Evolutionary conservation across 805 yeast species (phyloP), one percentile per base, ranked within the genome.

Genomic region (Lipomyces mesembrius): DNA sequence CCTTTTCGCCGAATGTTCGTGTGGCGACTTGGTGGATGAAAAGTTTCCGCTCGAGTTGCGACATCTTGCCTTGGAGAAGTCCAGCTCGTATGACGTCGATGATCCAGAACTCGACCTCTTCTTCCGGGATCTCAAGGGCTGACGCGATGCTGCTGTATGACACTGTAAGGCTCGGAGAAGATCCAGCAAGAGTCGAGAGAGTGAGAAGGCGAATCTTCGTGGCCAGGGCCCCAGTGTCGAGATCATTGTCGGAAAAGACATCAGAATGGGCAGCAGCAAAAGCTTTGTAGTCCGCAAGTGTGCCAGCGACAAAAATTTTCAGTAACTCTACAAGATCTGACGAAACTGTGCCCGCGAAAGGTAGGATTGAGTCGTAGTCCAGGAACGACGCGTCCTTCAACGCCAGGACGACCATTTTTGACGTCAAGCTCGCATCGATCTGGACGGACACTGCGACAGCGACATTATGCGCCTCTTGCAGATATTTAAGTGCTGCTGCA

Each of bases 41-140:
- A 67, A 81, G 78, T 58, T 68, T 69, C 68, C 75, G 70, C 57
- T 74, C 74, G 46, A 79, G 74, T 74, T 81, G 84, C 66, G 79
- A 75, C 75, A 81, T 76, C 63, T 82, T 77, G 67, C 83, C 83
- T 71, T 78, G 76, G 29, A 81, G 71, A 20, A 81, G 77, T 5
- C 80, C 81, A 2, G 81, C 80, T 64, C 80, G 77, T 67, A 80
- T 78, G 37, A 81, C 79, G 61, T 80, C 82, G 59, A 81, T 79
- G 46, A 80, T 74, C 75, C 81, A 76, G 39, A 74, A 55, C 74
- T 81, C 83, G 29, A 81, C 80, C 53, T 76, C 77, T 20, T 70
- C 70, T 32, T 64, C 75, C 20, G 74, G 67, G 22, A 80, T 73
- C 34, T 73, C 75, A 25, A 79, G 71, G 14, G 76, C 73, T 20